Percentiles rank a stretch among this genome's conserved stretches.
Conservation (phyloP, 352 stramenopile species). For the Lagenidium giganteum region DNA sequence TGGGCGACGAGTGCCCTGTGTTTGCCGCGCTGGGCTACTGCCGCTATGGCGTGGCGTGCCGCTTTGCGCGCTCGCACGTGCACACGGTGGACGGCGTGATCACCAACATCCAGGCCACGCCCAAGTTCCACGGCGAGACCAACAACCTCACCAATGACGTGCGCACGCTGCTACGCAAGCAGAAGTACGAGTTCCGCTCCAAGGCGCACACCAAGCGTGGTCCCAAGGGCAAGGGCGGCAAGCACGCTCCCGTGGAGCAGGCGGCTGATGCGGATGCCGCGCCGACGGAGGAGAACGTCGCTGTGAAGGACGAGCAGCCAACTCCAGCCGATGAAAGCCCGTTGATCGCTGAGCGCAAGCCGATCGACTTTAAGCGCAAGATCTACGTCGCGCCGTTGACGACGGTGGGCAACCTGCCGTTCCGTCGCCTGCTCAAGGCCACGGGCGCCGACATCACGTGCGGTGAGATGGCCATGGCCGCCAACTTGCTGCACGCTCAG, state of each 20-base stretch:
- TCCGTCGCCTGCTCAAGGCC: constrained; percentile 94
- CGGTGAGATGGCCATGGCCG: constrained; percentile 94
- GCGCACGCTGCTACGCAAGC: constrained; percentile 86
- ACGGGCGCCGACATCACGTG: constrained; percentile 98
- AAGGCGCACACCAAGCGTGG: constrained; percentile 68
- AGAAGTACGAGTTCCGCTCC: constrained; percentile 88
- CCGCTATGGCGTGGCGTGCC: constrained; percentile 89
- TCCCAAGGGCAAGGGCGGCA: constrained; percentile 36
- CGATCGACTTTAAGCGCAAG: constrained; percentile 95
- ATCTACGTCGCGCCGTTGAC: constrained; percentile 98
- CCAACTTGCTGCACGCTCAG: constrained; percentile 90
- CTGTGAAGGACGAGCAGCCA: no score
- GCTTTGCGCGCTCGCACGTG: constrained; percentile 86
- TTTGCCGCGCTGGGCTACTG: constrained; percentile 87
- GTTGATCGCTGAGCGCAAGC: constrained; percentile 66
- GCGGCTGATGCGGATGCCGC: not conserved
- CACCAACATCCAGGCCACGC: constrained; percentile 34
- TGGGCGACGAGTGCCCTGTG: constrained; percentile 70
- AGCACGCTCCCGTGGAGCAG: no score
- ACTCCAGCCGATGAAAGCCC: no score
- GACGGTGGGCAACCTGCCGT: constrained; percentile 98
- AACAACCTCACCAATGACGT: constrained; percentile 88
- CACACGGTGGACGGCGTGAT: constrained; percentile 43
- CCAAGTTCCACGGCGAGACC: constrained; percentile 36
- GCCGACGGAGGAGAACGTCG: no score